Conservation (phyloP, 2,329 filamentous ascomycete genomes). For the Fusarium irregulare region DNA sequence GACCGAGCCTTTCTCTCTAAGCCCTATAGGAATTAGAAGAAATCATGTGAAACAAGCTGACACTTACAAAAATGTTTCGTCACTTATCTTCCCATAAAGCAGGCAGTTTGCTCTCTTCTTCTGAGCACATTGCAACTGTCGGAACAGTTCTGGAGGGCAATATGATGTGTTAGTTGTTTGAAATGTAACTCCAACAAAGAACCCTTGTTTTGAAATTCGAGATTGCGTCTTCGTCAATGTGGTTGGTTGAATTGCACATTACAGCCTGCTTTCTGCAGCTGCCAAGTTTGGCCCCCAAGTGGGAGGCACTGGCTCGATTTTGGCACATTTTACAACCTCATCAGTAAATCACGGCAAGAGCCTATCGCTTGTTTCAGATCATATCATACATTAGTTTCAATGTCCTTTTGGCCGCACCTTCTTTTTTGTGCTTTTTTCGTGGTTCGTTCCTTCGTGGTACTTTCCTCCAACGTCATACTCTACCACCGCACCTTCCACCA, state of each 20-base stretch:
- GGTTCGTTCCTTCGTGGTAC: no score
- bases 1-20: no score
- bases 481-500: no score
- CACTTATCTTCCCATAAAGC: no score
- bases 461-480: background rate
- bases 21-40: background rate
- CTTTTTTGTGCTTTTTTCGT: background rate
- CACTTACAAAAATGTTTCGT: no score
- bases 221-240: background rate
- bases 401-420: background rate
- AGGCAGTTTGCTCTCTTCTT: background rate
- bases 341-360: background rate
- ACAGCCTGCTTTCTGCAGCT: background rate
- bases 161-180: background rate
- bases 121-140: background rate
- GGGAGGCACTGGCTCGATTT: no score
- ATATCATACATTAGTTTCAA: background rate
- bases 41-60: background rate
- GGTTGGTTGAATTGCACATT: background rate
- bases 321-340: no score
- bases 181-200: accelerated
- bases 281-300: background rate
- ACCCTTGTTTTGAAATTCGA: no score
- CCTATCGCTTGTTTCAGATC: background rate
- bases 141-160: background rate